Base-by-base conservation (phyloP, 2,329 filamentous ascomycete species). In the Fusarium sp. region DNA sequence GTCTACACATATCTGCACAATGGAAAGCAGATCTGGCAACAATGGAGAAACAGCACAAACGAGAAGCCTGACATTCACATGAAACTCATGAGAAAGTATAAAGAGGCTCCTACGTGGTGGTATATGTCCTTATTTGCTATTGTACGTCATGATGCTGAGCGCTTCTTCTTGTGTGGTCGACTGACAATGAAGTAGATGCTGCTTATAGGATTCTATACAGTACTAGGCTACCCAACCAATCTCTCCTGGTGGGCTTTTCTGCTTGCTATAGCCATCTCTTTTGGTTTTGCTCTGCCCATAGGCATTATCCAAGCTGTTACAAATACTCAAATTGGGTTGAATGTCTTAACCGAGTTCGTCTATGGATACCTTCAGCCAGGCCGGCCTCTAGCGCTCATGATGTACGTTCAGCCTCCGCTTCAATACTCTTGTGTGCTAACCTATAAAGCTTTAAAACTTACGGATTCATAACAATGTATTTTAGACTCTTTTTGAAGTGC, bases 341-440 rank as follows among this genome's bases (percentile, higher is more conserved):
- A 94, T 71, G 92, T 95, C 32, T 83, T 94, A 70, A 93, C 92
- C 2, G 92, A 94, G 82, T 93, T 94, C 72, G 84, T 95, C 8
- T 90, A 90, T 66, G 93, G 93, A 3, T 94, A 94, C 77, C 92
- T 94, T 76, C 91, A 93, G 71, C 92, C 92, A 0, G 93, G 93
- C 6, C 84, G 88, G 11, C 92, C 93, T 0, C 83, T 94, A 62
- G 92, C 91, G 0, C 88, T 94, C 70, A 94, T 95, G 92, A 86
- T 94, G 84, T 93, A 79, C 74, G 84, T 77, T 22, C 28, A 13
- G 15, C 10, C 32, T 26, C 45, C 35, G 18, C 7, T 14, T 15
- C 20, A 39, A 14, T 26, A n/a, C 15, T 28, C 1, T 30, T 38
- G 22, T 22, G 22, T 32, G n/a, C 57, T 67, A 13, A 65, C 66